These are phyloP conservation scores for Phyllostachys edulis DNA, from an alignment of 176 grass and related monocot genomes.

Conservation along the genomic window DNA sequence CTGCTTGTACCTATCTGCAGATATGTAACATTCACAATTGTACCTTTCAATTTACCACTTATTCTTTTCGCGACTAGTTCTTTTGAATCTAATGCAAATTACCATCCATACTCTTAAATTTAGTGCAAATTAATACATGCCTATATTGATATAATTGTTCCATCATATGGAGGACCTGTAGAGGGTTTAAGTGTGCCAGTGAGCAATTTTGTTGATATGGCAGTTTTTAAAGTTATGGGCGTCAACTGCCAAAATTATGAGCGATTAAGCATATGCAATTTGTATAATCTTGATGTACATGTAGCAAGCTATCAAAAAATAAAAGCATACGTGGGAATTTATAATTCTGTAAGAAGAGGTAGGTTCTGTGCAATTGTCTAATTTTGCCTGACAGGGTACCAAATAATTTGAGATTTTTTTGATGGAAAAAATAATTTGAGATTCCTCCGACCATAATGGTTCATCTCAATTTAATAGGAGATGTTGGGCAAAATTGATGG, in stretches of 20 bases:
- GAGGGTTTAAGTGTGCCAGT: background rate
- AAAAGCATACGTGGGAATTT: background rate
- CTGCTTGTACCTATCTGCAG: background rate
- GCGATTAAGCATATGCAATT: background rate
- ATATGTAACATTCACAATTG: background rate
- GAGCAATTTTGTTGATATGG: background rate
- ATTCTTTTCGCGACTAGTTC: background rate
- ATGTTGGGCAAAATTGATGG: background rate
- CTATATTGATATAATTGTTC: background rate
- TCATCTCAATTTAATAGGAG: background rate
- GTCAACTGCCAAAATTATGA: background rate
- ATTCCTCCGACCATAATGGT: background rate
- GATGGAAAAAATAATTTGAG: background rate
- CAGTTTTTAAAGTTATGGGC: background rate
- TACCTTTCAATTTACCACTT: background rate
- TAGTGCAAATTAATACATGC: background rate
- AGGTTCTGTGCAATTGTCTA: background rate
- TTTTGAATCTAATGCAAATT: background rate
- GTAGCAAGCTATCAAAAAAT: background rate
- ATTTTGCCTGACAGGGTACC: background rate
- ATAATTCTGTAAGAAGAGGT: background rate
- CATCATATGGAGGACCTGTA: background rate
- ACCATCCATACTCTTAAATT: background rate
- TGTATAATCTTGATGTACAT: background rate
- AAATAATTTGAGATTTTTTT: background rate